Conservation (phyloP, 768 basidiomycete species). For the Mycena amicta region DNA sequence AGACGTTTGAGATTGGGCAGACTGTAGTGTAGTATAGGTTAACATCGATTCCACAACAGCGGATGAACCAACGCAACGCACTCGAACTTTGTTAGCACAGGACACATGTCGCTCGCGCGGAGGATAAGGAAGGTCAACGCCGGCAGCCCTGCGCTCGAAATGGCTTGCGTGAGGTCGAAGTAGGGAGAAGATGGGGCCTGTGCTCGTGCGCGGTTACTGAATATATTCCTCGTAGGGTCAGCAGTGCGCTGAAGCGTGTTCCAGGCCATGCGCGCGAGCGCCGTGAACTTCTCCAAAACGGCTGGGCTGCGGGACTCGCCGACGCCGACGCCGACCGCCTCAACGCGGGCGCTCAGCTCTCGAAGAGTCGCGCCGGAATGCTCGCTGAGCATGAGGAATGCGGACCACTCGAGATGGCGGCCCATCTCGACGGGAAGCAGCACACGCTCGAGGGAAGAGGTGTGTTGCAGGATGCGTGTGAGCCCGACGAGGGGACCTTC, state of each 20-base stretch:
- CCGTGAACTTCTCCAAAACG: not conserved
- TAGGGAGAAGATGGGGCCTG: no score
- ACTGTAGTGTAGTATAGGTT: not conserved
- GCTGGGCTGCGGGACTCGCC: not conserved
- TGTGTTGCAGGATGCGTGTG: not conserved
- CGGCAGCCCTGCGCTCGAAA: not conserved
- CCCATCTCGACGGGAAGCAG: not conserved
- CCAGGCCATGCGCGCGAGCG: not conserved
- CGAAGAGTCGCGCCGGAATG: not conserved
- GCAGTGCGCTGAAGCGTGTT: not conserved
- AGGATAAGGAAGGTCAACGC: not conserved
- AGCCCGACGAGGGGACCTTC: not conserved
- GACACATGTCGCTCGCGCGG: not conserved
- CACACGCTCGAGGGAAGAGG: not conserved
- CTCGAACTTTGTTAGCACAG: not conserved
- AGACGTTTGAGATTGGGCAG: not conserved
- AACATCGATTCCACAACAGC: not conserved
- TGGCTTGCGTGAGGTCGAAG: not conserved
- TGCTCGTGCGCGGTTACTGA: no score
- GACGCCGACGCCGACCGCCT: not conserved
- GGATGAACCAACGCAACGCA: not conserved
- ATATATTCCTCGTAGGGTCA: not conserved
- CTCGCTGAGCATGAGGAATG: not conserved
- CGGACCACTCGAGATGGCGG: not conserved
- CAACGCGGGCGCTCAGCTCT: not conserved